Percentiles rank a stretch among this genome's conserved stretches.
Conservation (phyloP, 176 grass and related monocot species). For the Hyparrhenia diplandra region DNA sequence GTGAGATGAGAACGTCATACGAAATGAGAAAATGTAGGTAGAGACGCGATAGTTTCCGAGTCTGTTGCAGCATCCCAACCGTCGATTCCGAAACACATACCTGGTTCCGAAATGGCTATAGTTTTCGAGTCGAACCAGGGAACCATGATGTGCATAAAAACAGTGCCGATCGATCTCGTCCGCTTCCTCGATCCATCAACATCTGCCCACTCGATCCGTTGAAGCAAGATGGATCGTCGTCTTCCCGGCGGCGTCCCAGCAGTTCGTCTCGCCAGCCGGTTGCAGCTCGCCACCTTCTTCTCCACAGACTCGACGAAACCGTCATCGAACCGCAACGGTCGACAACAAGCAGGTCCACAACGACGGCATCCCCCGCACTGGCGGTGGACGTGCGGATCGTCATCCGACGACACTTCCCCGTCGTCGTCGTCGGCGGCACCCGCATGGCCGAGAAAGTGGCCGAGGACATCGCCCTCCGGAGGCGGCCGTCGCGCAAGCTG, state of each 20-base stretch:
- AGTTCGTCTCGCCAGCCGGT: not conserved
- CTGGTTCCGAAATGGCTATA: not conserved
- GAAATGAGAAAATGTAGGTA: not conserved
- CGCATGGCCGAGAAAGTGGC: not conserved
- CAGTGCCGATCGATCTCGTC: no score
- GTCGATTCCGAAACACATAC: not conserved
- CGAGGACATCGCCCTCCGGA: constrained; percentile 15
- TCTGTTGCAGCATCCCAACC: no score
- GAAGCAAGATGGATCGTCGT: not conserved
- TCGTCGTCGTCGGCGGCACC: no score
- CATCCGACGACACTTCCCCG: constrained; percentile 16
- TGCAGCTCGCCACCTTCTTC: constrained; percentile 3
- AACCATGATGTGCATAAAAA: not conserved
- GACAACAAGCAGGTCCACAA: not conserved
- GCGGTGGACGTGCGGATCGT: constrained; percentile 3
- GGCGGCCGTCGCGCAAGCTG: not conserved
- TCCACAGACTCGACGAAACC: not conserved
- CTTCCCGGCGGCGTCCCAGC: not conserved
- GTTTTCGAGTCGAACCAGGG: not conserved
- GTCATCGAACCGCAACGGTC: not conserved
- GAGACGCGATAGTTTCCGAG: no score
- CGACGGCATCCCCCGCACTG: not conserved
- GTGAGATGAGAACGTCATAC: not conserved
- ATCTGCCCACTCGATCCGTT: not conserved
- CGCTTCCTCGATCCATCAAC: not conserved